A percentile compares a stretch with the other conserved stretches of the same genome.
These are phyloP conservation scores for Ceratocystis cacaofunesta DNA, from an alignment of 2,329 filamentous ascomycete genomes.

Conservation along the genomic window DNA sequence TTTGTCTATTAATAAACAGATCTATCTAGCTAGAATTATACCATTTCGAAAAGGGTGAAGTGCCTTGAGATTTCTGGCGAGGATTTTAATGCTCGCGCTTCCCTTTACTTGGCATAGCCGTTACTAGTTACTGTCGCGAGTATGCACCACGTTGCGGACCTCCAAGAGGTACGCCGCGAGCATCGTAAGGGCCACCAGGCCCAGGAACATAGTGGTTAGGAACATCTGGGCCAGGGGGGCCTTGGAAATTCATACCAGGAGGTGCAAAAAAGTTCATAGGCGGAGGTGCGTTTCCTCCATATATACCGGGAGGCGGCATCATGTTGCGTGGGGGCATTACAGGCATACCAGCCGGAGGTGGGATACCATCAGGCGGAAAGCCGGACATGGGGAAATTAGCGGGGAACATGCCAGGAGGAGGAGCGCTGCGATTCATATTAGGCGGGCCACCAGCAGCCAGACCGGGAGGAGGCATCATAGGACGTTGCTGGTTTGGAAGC, in stretches of 20 bases:
- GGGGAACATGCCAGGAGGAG: constrained; percentile 44
- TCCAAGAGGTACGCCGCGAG: constrained; percentile 34
- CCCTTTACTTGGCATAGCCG: too few species aligned
- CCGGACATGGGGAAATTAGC: constrained; percentile 42
- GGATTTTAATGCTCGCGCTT: too few species aligned
- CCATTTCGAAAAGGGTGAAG: too few species aligned
- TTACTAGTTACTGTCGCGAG: constrained; percentile 24
- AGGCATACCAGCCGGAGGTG: constrained; percentile 33
- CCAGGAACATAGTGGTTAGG: constrained; percentile 4
- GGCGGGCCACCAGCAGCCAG: constrained; percentile 25
- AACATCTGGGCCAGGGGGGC: constrained; percentile 33
- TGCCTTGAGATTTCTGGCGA: too few species aligned
- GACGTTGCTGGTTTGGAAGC: constrained; percentile 23
- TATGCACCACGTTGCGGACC: constrained; percentile 28
- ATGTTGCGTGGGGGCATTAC: constrained; percentile 39
- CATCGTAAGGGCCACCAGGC: constrained; percentile 36
- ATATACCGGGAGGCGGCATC: constrained; percentile 45
- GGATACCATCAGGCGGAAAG: constrained; percentile 17
- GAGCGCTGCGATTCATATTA: constrained; percentile 29
- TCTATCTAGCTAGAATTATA: background rate
- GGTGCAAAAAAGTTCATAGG: constrained; percentile 36
- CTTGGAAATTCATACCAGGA: constrained; percentile 35
- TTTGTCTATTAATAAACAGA: background rate
- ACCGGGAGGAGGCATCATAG: constrained; percentile 47
- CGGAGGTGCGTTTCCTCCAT: constrained; percentile 32